Percentiles rank a stretch among this genome's conserved stretches.
Evolutionary conservation across 768 basidiomycete genomes (phyloP).

Genomic region (Leccinum obscurum): DNA sequence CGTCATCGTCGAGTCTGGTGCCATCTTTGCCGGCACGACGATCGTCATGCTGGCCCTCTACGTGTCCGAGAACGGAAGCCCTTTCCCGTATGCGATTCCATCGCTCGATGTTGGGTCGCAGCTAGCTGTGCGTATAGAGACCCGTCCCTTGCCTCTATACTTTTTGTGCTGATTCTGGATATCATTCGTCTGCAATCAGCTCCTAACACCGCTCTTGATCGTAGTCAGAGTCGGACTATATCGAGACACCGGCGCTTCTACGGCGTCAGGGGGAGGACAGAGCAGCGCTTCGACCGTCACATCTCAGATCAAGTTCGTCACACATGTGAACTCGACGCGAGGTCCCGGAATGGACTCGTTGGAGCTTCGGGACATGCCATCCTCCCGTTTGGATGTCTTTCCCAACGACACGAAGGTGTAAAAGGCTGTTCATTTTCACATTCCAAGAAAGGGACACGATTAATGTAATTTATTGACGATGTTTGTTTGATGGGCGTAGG

Average conservation of each 20-base stretch:
- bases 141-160: background rate
- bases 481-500: background rate
- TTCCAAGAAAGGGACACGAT: background rate
- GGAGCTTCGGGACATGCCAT: background rate
- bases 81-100: constrained; percentile 14
- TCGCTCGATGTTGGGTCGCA: constrained; percentile 21
- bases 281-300: background rate
- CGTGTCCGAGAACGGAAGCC: constrained; percentile 3
- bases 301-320: background rate
- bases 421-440: background rate
- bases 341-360: background rate
- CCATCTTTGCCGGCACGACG: constrained; percentile 19
- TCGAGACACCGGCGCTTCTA: background rate
- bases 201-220: constrained; percentile 20
- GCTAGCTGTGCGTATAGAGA: constrained; percentile 17
- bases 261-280: background rate
- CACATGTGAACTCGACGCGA: background rate
- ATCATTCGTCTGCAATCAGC: constrained; percentile 2
- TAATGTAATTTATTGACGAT: background rate
- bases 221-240: constrained; percentile 17
- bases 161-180: background rate
- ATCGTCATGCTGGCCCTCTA: constrained; percentile 20
- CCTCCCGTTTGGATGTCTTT: background rate
- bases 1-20: constrained; percentile 21
- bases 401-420: background rate